Conservation (phyloP, 2,329 filamentous ascomycete species). For the Harringtonia aguacate region DNA sequence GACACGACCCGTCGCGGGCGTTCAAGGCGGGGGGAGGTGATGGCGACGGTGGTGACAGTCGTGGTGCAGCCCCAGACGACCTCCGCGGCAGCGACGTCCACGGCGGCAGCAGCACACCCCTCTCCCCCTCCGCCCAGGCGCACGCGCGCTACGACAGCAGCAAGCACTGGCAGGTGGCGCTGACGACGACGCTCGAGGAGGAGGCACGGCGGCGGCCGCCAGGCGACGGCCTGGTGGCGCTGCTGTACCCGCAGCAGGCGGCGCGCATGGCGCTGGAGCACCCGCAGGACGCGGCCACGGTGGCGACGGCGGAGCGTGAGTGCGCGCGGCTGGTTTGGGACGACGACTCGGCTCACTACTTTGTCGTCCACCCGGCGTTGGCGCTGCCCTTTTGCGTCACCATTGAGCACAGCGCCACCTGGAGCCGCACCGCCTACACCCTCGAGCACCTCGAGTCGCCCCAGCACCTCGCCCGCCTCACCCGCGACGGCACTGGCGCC, state of each 20-base stretch:
- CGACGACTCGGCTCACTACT: conserved; percentile 46
- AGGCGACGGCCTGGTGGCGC: conserved; percentile 53
- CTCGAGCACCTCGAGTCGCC: conserved; percentile 55
- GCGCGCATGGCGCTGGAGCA: conserved; percentile 52
- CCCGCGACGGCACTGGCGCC: conserved; percentile 46
- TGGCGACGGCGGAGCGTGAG: conserved; percentile 55
- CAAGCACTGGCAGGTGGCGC: conserved; percentile 46
- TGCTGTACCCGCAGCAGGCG: conserved; percentile 56
- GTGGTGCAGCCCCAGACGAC: conserved; percentile 2
- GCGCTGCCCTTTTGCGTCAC: conserved; percentile 53
- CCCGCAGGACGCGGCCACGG: conserved; percentile 45
- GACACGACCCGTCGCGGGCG: conserved; percentile 49
- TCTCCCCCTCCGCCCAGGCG: too few relatives aligned
- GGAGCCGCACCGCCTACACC: conserved; percentile 51
- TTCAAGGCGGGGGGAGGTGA: conserved; percentile 26
- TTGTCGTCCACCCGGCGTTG: conserved; percentile 52
- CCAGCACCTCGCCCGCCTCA: conserved; percentile 48
- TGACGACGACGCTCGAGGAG: conserved; percentile 48
- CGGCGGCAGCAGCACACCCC: conserved; percentile 7
- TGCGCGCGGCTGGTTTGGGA: conserved; percentile 64
- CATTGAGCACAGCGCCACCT: conserved; percentile 46
- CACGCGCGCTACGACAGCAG: conserved; percentile 26
- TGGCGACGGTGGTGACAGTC: conserved; percentile 9
- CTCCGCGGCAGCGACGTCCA: not conserved
- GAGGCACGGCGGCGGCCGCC: conserved; percentile 40